These are phyloP conservation scores for Extremus antarcticus DNA, from an alignment of 495 filamentous ascomycete genomes.

Conservation along the genomic window DNA sequence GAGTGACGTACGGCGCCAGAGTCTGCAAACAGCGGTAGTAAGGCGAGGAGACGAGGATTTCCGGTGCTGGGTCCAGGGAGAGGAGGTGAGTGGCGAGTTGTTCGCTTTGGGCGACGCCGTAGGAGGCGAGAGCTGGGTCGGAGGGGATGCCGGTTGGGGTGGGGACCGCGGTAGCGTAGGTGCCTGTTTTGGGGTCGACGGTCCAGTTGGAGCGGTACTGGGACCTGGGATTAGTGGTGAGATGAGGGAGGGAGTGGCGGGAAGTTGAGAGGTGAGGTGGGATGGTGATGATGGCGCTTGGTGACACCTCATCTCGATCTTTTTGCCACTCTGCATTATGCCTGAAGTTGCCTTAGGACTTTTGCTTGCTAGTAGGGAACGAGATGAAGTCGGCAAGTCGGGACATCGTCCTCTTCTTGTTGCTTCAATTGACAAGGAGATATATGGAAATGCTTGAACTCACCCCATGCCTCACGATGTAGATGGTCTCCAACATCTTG, in stretches of 20 bases:
- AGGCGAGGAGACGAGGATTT: conserved; percentile 70
- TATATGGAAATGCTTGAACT: conserved; percentile 24
- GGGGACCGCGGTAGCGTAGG: conserved; percentile 54
- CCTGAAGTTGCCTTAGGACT: no score
- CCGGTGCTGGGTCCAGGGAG: conserved; percentile 52
- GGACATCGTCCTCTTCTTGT: no score
- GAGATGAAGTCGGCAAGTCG: no score
- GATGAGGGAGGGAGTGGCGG: background rate
- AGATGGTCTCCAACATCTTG: conserved; percentile 60
- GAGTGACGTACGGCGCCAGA: conserved; percentile 55
- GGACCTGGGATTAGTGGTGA: conserved; percentile 17
- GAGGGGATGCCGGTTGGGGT: conserved; percentile 76
- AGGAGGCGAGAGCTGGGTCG: conserved; percentile 75
- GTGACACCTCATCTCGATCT: background rate
- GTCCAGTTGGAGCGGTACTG: conserved; percentile 87
- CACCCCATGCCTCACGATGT: conserved; percentile 79
- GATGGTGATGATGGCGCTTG: conserved; percentile 1
- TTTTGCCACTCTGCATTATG: no score
- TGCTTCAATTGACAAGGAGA: background rate
- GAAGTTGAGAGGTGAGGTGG: background rate
- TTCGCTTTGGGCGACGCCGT: conserved; percentile 74
- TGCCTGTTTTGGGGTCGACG: conserved; percentile 66
- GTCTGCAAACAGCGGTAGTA: conserved; percentile 94
- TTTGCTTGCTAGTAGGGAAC: no score
- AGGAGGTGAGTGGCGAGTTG: conserved; percentile 60